Evolutionary conservation across 2,329 filamentous ascomycete species (phyloP), one percentile per base, ranked within the genome.

Genomic region (Aaosphaeria arxii): DNA sequence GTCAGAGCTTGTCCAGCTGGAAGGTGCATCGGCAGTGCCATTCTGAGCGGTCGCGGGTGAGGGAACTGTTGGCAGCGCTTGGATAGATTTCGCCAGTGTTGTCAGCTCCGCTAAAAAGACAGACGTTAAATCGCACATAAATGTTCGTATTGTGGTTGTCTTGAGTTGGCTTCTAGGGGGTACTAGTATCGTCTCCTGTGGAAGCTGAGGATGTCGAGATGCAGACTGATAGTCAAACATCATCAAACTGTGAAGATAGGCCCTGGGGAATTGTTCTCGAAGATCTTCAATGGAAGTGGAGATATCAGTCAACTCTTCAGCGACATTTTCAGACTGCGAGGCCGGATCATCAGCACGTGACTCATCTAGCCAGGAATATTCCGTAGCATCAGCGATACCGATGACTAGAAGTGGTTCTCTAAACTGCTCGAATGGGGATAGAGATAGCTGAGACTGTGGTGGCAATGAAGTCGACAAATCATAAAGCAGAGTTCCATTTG

Each of bases 381-480:
- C 89, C 38, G 75, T 72, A 42, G 88, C 90, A 71, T 97, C 92
- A 11, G 89, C 88, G 49, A 97, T 78, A 3, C 89, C 92, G 53
- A 99, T 81, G 29, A 97, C 79, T 44, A 88, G 83, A 46, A 96
- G 77, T 6, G 90, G 87, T 67, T 95, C 89, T 59, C 91, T 83
- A 69, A 89, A 95, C 40, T 92, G 77, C 68, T 99, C 94, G 75
- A 96, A 96, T 1, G 94, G 91, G 35, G 87, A 87, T 38, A 95
- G 74, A 17, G 89, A 81, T 40, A 89, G 77, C 65, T 95, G 89
- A 31, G 89, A 89, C 31, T 85, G 80, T n/a, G 88, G 85, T 28
- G 90, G 87, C 47, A 87, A 77, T 62, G 90, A 86, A 51, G 88
- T 90, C 49, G 88, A 85, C 53, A 96, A 81, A 67, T 96, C 88